Conservation (phyloP, 2,329 filamentous ascomycete genomes). For the Colletotrichum kahawae region DNA sequence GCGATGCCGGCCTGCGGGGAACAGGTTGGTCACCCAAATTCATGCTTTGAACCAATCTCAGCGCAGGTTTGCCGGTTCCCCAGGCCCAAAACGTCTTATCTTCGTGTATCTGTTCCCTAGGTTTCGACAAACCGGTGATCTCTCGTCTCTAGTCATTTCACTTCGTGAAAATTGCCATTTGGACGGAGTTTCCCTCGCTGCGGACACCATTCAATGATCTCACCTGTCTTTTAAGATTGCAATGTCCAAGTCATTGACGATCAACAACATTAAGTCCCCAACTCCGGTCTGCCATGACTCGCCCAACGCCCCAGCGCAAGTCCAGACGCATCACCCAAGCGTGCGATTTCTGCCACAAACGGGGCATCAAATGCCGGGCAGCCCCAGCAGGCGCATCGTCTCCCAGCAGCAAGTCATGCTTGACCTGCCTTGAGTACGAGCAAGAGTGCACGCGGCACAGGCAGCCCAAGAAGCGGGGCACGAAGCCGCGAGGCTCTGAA, state of each 20-base stretch:
- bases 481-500: not conserved
- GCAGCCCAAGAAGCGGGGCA: not conserved
- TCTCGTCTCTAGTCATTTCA: not conserved
- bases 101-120: not conserved
- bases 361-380: conserved; percentile 16
- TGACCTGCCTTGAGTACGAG: not conserved
- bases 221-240: not conserved
- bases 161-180: not conserved
- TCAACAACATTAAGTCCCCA: not conserved
- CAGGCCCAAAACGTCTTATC: not conserved
- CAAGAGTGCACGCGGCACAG: not conserved
- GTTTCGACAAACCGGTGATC: not conserved
- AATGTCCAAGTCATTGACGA: not conserved
- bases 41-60: not conserved
- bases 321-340: not conserved
- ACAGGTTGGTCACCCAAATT: not conserved
- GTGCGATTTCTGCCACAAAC: conserved; percentile 10
- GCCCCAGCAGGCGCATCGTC: not conserved
- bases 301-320: not conserved
- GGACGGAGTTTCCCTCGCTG: not conserved
- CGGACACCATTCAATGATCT: fast-evolving
- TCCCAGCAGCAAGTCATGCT: not conserved
- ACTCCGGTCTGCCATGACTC: not conserved
- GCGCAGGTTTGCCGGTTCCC: not conserved
- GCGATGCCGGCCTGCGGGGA: not conserved